Base-by-base conservation (phyloP, 139 green algal species). In the Choricystis sp. region DNA sequence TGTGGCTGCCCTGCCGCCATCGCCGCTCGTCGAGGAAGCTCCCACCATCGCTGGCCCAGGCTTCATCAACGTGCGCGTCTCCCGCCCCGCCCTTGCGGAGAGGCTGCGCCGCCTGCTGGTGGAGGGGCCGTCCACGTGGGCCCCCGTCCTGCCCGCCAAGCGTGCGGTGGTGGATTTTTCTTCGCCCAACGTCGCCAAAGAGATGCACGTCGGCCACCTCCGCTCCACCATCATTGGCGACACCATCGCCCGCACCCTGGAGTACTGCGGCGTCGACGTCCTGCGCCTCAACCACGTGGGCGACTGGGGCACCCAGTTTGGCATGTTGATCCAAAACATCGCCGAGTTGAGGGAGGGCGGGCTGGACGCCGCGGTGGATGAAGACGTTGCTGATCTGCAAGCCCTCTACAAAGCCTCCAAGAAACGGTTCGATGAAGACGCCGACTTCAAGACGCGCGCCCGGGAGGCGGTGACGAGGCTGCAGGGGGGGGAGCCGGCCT, bases 301-400 rank as follows among this genome's bases (percentile, higher is more conserved):
- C 60, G 93, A 99, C 74, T 99, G 93, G 93, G 93, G 93, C 64
- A 99, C 92, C 0, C 92, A 98, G 82, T 99, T 99, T 72, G 93
- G 93, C 40, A 99, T 99, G 93, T 82, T 99, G 9, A 98, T 98
- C 31, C 68, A 89, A 74, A 81, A 90, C 75, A 88, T 94, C 61
- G 65, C 68, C 2, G 87, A 94, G 59, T 69, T 72, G 49, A 63
- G 77, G 31, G 65, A 69, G 2, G 83, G 69, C 20, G 86, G 83
- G 0, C 71, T 89, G 28, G 61, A 69, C 14, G 78, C 71, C 23
- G 66, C 66, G 2, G 84, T 73, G 4, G 77, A 84, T 5, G 79
- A 88, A 67, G 78, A 82, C 49, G 81, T 96, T 28, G 59, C 71
- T 3, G 86, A 96, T 70, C 77, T 95, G 64, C 70, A 80, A 57